Conservation (phyloP, 352 stramenopile species). For the Phytophthora fragariaefolia region DNA sequence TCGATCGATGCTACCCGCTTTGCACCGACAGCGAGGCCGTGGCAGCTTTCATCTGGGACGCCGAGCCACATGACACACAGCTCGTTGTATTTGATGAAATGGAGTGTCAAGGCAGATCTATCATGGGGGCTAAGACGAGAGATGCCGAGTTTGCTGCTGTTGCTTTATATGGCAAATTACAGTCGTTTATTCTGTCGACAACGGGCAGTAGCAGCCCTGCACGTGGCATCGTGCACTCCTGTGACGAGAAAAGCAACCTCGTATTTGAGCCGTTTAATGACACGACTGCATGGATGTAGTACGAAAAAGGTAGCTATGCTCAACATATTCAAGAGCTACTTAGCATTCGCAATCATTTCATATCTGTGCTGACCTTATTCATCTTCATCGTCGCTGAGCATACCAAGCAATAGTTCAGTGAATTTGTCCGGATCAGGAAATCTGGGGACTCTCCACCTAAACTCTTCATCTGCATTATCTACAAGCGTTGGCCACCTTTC, state of each 20-base stretch:
- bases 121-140: conserved; percentile 6
- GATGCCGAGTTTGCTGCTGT: conserved; percentile 18
- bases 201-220: conserved; percentile 1
- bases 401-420: conserved; percentile 24
- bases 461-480: neutral
- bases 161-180: conserved; percentile 17
- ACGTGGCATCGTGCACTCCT: conserved; percentile 21
- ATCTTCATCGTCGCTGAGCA: conserved; percentile 45
- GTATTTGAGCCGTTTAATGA: conserved; percentile 29
- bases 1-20: conserved; percentile 28
- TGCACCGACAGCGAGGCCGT: conserved; percentile 13
- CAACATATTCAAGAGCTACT: neutral
- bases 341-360: no score
- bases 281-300: conserved; percentile 11
- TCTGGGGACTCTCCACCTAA: conserved; percentile 38
- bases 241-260: conserved; percentile 28
- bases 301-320: neutral
- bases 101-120: conserved; percentile 21
- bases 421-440: conserved; percentile 28
- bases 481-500: neutral
- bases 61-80: conserved; percentile 15
- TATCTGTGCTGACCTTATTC: conserved; percentile 9
- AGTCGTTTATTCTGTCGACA: conserved; percentile 32
- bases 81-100: conserved; percentile 28
- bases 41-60: conserved; percentile 27